Base-by-base conservation (phyloP, 2,329 filamentous ascomycete genomes). In the Colletotrichum echinochloae region DNA sequence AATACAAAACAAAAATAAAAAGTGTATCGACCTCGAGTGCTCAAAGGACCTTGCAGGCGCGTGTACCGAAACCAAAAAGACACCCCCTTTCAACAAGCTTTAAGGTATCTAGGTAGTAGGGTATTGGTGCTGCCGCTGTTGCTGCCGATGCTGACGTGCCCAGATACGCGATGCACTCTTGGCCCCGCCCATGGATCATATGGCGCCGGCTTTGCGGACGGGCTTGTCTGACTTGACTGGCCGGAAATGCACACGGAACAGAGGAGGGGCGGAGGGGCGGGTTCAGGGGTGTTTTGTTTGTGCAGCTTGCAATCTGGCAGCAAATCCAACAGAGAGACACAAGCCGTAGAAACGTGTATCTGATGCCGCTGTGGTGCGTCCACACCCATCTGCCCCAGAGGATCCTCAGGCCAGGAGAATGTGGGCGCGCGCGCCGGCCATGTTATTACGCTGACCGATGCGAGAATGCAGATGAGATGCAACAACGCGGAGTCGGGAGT, bases 401-500 rank as follows among this genome's bases (percentile, higher is more conserved):
- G 18, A 41, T 48, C 49, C 65, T 52, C 28, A 67, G 60, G 59
- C 39, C 56, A n/a, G 60, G 26, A 41, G 59, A 35, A 37, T 54
- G 59, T 39, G 65, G n/a, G n/a, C n/a, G n/a, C 52, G 16, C 46
- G 51, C 30, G 12, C 26, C 14, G 14, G 18, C 48, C 46, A 52
- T 65, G 55, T 30, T 46, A 37, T 51, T 57, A 44, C 48, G 44
- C 67, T 61, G 30, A 51, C 49, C 39, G 63, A 57, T 57, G 67
- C 57, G 64, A 67, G 51, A 62, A 62, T 67, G 67, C 57, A 54
- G 57, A 59, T 65, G 39, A 64, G 44, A 66, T 62, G 67, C 57
- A 62, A 44, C 64, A 51, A 51, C 64, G 57, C 57, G 57, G 67
- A 67, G 64, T 57, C 67, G 67, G 57, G 64, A 67, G 64, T 61